Evolutionary conservation across 768 basidiomycete genomes (phyloP), one percentile per base, ranked within the genome.

Genomic region (Termitomyces sp.): DNA sequence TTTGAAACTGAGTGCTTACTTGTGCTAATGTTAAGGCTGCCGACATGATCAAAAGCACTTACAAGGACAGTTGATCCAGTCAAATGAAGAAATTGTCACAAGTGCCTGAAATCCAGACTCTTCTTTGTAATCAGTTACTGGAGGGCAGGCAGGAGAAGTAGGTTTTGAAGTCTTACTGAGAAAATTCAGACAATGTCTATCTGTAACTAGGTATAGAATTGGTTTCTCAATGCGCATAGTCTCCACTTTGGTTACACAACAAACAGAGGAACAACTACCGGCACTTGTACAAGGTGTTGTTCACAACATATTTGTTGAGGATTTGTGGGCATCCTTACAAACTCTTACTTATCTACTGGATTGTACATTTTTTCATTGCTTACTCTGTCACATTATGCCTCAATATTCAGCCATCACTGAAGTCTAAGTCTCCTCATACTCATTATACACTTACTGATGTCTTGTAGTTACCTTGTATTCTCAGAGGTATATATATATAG

Each of bases 31-130:
- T 20, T 7, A 18, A 63, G 62, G 62, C 62, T 5, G 62, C 57
- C 8, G 62, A 63, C 36, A 55, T 63, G 22, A 63, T 63, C 12
- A 52, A 47, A 22, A 54, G 41, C 52, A 7, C 51, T 39, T 18
- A 18, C 11, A 20, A 41, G 13, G 16, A 7, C 37, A 39, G 8
- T 27, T 39, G 50, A 37, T 37, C 8, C 27, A 3, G n/a, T 33
- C n/a, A 33, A 5, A 16, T 48, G 13, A 33, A 27, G 47, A 48
- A 31, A 2, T 45, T 22, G 22, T 11, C 12, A 22, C 11, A 13
- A 24, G 44, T 45, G 12, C 24, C 20, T 44, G 22, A 5, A 4
- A n/a, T 30, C n/a, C 5, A 2, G 12, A 31, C n/a, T 33, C n/a
- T n/a, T 12, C n/a, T 6, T 45, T 20, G 41, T 13, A 42, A 11